These are phyloP conservation scores for Pisolithus sp. DNA, from an alignment of 768 basidiomycete genomes.

Conservation along the genomic window DNA sequence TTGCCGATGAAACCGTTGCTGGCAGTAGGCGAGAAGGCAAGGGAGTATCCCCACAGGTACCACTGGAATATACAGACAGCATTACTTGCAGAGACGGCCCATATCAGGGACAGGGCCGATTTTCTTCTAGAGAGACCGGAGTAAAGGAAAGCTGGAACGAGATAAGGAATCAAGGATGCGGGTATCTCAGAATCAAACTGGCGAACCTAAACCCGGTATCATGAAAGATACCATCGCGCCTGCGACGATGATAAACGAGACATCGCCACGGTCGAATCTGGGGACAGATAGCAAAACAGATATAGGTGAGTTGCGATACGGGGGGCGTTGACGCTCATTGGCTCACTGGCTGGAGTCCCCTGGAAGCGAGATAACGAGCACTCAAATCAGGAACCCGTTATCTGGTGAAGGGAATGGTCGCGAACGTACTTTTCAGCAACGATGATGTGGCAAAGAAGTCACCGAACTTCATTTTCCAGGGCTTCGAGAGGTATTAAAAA, in stretches of 20 bases:
- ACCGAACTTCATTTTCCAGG: conserved; percentile 7
- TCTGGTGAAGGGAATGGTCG: conserved; percentile 1
- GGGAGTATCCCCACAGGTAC: conserved; percentile 79
- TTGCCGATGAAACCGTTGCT: conserved; percentile 77
- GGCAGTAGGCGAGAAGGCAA: conserved; percentile 75
- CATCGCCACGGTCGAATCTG: conserved; percentile 67
- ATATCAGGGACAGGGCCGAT: conserved; percentile 64
- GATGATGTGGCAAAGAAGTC: not conserved
- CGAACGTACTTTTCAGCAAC: conserved; percentile 12
- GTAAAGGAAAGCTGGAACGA: conserved; percentile 56
- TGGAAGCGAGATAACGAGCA: conserved; percentile 7
- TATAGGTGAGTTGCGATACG: not conserved
- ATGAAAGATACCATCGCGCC: conserved; percentile 72
- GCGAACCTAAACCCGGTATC: conserved; percentile 65
- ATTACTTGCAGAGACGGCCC: conserved; percentile 67
- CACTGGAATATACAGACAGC: conserved; percentile 75
- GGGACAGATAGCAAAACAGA: conserved; percentile 3
- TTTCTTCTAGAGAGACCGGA: conserved; percentile 69
- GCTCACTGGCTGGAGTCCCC: conserved; percentile 25
- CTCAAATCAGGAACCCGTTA: conserved; percentile 3
- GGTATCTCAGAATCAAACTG: conserved; percentile 1
- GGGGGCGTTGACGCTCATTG: not conserved
- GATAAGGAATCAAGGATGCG: not conserved
- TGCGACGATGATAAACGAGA: conserved; percentile 62
- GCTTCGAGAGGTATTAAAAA: not conserved